Conservation (phyloP, 2,329 filamentous ascomycete genomes). For the Trichophyton mentagrophytes region DNA sequence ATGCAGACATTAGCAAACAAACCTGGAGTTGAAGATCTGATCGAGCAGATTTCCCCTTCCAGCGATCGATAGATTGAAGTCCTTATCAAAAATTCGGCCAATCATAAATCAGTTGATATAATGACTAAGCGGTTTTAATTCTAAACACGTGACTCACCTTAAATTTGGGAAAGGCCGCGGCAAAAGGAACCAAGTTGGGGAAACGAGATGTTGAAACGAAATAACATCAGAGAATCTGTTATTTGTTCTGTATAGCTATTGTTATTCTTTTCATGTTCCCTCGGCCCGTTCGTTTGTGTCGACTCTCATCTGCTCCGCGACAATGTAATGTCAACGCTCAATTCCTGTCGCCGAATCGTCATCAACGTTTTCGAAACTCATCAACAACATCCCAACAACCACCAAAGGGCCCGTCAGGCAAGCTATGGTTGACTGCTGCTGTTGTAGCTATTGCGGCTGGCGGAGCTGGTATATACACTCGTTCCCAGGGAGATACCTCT, state of each 20-base stretch:
- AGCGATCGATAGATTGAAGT: not conserved
- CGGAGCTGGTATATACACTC: constrained; percentile 26
- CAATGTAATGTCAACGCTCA: not conserved
- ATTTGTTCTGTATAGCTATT: not conserved
- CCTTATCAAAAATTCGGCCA: not conserved
- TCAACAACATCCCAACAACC: not conserved
- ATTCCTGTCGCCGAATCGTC: not conserved
- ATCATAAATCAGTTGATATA: not conserved
- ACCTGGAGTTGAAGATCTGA: not conserved
- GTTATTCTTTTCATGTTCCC: not conserved
- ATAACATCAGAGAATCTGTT: not conserved
- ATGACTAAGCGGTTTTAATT: not conserved
- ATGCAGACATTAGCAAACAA: not conserved
- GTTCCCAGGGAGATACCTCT: constrained; percentile 18
- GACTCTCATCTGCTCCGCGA: not conserved
- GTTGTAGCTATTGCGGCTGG: constrained; percentile 25
- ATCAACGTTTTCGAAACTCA: not conserved
- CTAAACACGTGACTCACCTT: not conserved
- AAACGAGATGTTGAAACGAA: not conserved
- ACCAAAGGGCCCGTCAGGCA: constrained; percentile 16
- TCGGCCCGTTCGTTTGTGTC: not conserved
- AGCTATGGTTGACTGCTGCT: constrained; percentile 25
- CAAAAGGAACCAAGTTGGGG: not conserved
- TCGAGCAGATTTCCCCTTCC: not conserved
- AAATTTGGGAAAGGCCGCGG: not conserved